Base-by-base conservation (phyloP, 257 asterid genomes). In the Nicotiana tabacum region DNA sequence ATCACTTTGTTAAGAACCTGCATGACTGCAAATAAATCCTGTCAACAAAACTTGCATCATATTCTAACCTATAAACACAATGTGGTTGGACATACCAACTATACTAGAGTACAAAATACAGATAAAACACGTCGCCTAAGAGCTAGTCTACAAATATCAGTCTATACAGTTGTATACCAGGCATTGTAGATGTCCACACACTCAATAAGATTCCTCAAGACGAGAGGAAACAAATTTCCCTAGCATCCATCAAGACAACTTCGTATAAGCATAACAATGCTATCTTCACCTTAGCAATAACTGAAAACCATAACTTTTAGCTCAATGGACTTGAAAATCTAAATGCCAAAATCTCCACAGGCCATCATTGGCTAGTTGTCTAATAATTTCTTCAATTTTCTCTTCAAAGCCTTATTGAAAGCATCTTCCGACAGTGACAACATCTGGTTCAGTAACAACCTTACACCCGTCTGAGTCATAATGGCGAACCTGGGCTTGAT, bases 401-500 rank as follows among this genome's bases (percentile, higher is more conserved):
- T 90, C 88, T 80, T 83, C 89, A 96, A 72, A 81, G 88, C 90
- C 80, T 85, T 88, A 27, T 90, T 90, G 81, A 92, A 96, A 61
- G 92, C 93, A 2, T 80, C 83, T 27, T 88, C 91, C 1, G 97
- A 91, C 62, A 92, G 93, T 65, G 93, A 92, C 66, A 94, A 72
- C 90, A 96, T 85, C 89, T 96, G 98, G 84, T 94, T 92, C 56
- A 94, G 88, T 30, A 92, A 89, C 57, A 96, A 48, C 90, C 85
- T 85, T 16, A 94, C 97, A 64, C 90, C 95, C 69, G 83, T 88
- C 55, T 90, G 86, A 86, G 77, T 88, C 91, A 94, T 85, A 21
- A 89, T 88, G 79, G 87, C 90, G 55, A 88, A 93, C 90, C 99
- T 86, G 7, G 96, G 98, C 80, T 93, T 96, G 87, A 94, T 96